phyloP scores from a whole-genome alignment of 176 grass and related monocot genomes.

The Dendrocalamus sinicus region DNA sequence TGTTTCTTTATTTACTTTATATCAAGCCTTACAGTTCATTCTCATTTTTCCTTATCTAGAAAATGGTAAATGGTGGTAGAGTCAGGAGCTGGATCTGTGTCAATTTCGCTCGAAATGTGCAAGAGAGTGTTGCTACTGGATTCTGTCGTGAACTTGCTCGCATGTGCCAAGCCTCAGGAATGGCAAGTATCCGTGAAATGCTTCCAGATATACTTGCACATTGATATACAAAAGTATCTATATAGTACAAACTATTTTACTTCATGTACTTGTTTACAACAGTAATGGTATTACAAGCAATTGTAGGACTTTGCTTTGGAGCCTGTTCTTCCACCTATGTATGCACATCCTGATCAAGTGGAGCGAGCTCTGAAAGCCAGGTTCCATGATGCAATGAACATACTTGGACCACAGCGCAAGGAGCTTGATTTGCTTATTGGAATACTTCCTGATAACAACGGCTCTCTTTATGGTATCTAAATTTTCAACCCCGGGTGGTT shows the following conservation, averaged over 20 bases:
- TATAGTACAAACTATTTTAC: neutral
- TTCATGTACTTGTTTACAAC: conserved; percentile 18
- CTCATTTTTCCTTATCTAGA: conserved; percentile 51
- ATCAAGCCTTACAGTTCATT: conserved; percentile 1
- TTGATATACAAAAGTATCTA: neutral
- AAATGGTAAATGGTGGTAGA: conserved; percentile 90
- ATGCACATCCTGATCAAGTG: conserved; percentile 65
- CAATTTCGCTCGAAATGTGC: conserved; percentile 77
- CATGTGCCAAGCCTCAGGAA: conserved; percentile 93
- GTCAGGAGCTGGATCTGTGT: conserved; percentile 82
- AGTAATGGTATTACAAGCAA: conserved; percentile 22
- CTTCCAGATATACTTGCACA: neutral
- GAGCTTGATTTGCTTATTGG: conserved; percentile 85
- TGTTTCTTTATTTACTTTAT: neutral
- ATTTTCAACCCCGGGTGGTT: neutral
- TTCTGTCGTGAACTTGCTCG: conserved; percentile 80
- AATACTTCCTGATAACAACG: conserved; percentile 90
- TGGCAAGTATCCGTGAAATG: conserved; percentile 55
- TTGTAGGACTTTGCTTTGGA: conserved; percentile 71
- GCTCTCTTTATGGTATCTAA: conserved; percentile 80
- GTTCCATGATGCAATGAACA: conserved; percentile 65
- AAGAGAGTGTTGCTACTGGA: conserved; percentile 58
- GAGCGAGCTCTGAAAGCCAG: conserved; percentile 61
- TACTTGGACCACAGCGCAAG: conserved; percentile 61
- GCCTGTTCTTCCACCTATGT: conserved; percentile 66